Base-by-base conservation (phyloP, 1,284 basidiomycete genomes). In the Pseudozyma tsukubaensis region DNA sequence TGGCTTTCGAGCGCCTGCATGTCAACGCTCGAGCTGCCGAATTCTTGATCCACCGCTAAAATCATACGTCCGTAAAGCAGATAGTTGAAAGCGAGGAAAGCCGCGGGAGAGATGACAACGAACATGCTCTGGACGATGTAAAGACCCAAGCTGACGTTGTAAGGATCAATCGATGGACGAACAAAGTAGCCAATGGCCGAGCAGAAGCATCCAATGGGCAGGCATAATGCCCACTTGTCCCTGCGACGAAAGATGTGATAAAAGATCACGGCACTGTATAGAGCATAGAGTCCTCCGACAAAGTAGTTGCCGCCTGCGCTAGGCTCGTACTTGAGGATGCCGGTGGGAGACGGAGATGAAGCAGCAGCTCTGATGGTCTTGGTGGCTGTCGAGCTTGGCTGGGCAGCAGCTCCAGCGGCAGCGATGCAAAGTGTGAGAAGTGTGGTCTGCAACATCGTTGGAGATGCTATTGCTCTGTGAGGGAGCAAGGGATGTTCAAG, bases 1-100 rank as follows among this genome's bases (percentile, higher is more conserved):
- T 60, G 60, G 14, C 45, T 49, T 35, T 70, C 61, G 29, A 70
- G 52, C 34, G 44, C 55, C 19, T 70, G 55, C n/a, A 50, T 42
- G 13, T 66, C 59, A 13, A 63, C 37, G 4, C 36, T 49, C n/a
- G 65, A 56, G 39, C 52, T 55, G 11, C 66, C 67, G 24, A 69
- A 65, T 16, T 77, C 67, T 32, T 58, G 39, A 36, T 77, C 72
- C 9, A 75, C 60, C 1, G 69, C 55, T 7, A 62, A 36, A 21
- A 72, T 67, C 56, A 76, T 56, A 2, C 77, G 50, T 35, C 78
- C 78, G 50, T 71, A 79, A n/a, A 72, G 42, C 18, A 79, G 61
- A 50, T 81, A 81, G 53, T 78, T 76, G 75, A 81, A 81, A 9
- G 79, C 79, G 2, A 81, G 61, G 44, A 68, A 79, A 12, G 69